Evolutionary conservation across 306 rosid genomes (phyloP).

Genomic region (Mucuna pruriens): DNA sequence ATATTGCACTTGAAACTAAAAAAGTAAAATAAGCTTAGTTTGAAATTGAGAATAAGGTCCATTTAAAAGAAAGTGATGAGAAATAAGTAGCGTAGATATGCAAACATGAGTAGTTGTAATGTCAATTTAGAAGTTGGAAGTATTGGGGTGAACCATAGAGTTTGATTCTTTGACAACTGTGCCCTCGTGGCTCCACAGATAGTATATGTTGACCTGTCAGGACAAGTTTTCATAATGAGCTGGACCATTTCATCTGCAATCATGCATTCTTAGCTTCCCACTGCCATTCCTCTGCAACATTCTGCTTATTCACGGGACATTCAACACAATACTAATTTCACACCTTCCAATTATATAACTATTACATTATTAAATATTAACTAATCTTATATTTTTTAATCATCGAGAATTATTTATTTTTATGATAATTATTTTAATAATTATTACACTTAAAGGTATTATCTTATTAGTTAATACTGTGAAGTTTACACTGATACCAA

Average conservation of each 20-base stretch:
- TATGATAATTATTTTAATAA: too few species aligned
- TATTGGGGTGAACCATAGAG: slow-evolving; percentile 16
- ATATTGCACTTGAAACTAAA: neutral
- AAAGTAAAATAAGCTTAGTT: neutral
- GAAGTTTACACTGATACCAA: too few species aligned
- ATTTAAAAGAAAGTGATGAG: neutral
- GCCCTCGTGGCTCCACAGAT: slow-evolving; percentile 45
- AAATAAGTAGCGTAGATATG: neutral
- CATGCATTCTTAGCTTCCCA: neutral
- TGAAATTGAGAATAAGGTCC: neutral
- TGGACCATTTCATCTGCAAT: slow-evolving; percentile 24
- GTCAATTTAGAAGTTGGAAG: slow-evolving; percentile 47
- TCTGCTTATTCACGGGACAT: slow-evolving; percentile 34
- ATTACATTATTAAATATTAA: neutral
- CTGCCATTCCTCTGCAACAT: neutral
- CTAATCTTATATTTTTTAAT: neutral
- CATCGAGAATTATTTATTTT: neutral
- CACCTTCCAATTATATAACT: neutral
- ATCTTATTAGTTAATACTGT: too few species aligned
- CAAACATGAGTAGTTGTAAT: slow-evolving; percentile 32
- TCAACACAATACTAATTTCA: neutral
- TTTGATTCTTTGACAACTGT: slow-evolving; percentile 53
- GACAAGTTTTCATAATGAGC: slow-evolving; percentile 27
- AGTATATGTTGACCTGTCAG: slow-evolving; percentile 44
- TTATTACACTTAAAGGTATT: too few species aligned